Evolutionary conservation across 2,329 filamentous ascomycete genomes (phyloP), one percentile per base, ranked within the genome.

Genomic region (Aspergillus neoniger): DNA sequence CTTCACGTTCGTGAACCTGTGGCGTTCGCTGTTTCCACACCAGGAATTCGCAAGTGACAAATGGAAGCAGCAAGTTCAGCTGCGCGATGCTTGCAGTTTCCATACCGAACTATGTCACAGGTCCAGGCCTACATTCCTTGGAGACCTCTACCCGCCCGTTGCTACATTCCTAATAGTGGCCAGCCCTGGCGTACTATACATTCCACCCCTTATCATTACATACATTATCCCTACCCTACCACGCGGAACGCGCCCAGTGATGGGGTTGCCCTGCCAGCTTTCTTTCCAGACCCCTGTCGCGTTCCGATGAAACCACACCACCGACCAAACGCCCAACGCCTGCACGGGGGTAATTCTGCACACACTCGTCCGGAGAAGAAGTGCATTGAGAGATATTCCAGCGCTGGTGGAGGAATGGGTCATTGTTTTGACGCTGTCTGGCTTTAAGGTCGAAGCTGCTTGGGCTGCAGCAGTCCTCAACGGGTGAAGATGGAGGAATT

Each of bases 401-500:
- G 17, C 25, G 23, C 54, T 36, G 30, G 43, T 30, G 61, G 60
- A 59, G 62, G 58, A 60, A 63, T 62, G 59, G 52, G 39, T 61
- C 56, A 60, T 55, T 30, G 10, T 15, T 56, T 59, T 48, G 21
- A 21, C 52, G 54, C 59, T 64, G 48, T 49, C 61, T 66, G 69
- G 65, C 63, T 32, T 55, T 43, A 59, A 57, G 58, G 64, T 67
- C 63, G 55, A 63, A 48, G 39, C 41, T 49, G 50, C 38, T 56
- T 63, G 50, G 41, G 23, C 23, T 32, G 39, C 52, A 17, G 17
- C 30, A 19, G 43, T 41, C 36, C 7, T 23, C 21, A 25, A 51
- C 54, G 56, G 48, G 49, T 57, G 62, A 71, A 62, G 28, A 75
- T 75, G 72, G 69, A 69, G 47, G 63, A 62, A 41, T 57, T 63